Evolutionary conservation across 2,329 filamentous ascomycete species (phyloP).

Genomic region (Exserohilum turcica): DNA sequence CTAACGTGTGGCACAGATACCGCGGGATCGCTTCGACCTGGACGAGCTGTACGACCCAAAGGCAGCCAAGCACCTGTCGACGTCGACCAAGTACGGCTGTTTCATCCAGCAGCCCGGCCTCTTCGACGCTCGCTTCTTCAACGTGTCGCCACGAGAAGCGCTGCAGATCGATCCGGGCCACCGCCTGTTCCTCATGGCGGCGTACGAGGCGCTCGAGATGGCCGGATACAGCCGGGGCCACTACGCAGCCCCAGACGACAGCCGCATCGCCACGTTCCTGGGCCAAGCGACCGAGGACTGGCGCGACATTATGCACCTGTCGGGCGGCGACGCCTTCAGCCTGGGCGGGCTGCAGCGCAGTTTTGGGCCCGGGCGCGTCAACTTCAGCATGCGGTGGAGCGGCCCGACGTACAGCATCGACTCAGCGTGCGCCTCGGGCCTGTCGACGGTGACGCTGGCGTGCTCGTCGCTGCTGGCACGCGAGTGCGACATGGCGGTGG

Average conservation of each 20-base stretch:
- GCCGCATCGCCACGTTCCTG: conserved; percentile 73
- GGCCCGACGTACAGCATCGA: no score
- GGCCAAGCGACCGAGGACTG: conserved; percentile 78
- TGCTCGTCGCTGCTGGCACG: conserved; percentile 34
- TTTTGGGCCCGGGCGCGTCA: conserved; percentile 46
- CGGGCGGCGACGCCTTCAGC: conserved; percentile 57
- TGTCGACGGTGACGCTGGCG: conserved; percentile 34
- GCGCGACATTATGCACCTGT: conserved; percentile 64
- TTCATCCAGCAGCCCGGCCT: conserved; percentile 76
- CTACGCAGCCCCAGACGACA: conserved; percentile 64
- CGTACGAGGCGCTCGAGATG: conserved; percentile 83
- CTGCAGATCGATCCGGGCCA: conserved; percentile 82
- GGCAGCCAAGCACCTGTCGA: no score
- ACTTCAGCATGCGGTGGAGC: no score
- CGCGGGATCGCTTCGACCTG: background rate
- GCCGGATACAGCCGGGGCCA: conserved; percentile 76
- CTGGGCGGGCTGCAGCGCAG: conserved; percentile 55
- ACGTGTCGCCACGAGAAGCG: conserved; percentile 82
- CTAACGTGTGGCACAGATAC: no score
- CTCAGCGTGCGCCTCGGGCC: conserved; percentile 42
- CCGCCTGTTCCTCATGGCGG: conserved; percentile 73
- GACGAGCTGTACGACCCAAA: background rate
- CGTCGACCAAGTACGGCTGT: no score
- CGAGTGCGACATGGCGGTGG: conserved; percentile 30
- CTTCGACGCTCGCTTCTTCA: conserved; percentile 85